phyloP scores from a whole-genome alignment of 2,329 filamentous ascomycete species.

The Fusarium hainanense region DNA sequence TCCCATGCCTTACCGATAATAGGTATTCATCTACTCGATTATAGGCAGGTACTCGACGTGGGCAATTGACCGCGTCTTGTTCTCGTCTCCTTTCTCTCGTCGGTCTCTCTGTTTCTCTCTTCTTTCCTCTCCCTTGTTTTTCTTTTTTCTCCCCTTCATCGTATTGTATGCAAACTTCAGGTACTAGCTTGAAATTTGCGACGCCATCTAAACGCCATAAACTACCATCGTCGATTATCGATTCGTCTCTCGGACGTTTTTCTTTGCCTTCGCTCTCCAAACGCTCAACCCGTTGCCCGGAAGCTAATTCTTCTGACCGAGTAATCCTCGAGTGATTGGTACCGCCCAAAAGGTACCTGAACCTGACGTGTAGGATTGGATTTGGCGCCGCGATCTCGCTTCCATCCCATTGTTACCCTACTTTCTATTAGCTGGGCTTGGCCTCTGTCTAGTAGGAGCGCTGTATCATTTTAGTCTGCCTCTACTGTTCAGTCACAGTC shows the following conservation, averaged over 20 bases:
- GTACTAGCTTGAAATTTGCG: slow-evolving; percentile 10
- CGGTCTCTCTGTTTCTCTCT: background rate
- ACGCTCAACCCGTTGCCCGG: slow-evolving; percentile 4
- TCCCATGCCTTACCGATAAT: background rate
- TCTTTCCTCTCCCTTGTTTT: background rate
- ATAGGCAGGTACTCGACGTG: background rate
- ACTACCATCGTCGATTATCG: slow-evolving; percentile 10
- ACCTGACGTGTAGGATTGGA: background rate
- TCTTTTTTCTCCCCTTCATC: slow-evolving; percentile 5
- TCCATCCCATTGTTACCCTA: slow-evolving; percentile 8
- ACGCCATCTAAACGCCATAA: slow-evolving; percentile 22
- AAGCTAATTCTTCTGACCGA: slow-evolving; percentile 15
- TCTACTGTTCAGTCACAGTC: background rate
- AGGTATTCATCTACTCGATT: slow-evolving; percentile 1
- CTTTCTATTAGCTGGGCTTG: slow-evolving; percentile 20
- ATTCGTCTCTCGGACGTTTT: background rate
- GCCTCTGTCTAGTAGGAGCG: slow-evolving; percentile 2
- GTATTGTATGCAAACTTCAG: slow-evolving; percentile 9
- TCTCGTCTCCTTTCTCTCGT: slow-evolving; percentile 4
- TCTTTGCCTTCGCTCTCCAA: background rate
- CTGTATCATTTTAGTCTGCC: background rate
- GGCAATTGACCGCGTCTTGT: background rate
- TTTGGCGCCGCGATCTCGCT: background rate
- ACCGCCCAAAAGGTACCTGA: background rate
- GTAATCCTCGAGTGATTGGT: slow-evolving; percentile 1